Evolutionary conservation across 306 rosid species (phyloP).

Genomic region (Gastrolobium villosum): DNA sequence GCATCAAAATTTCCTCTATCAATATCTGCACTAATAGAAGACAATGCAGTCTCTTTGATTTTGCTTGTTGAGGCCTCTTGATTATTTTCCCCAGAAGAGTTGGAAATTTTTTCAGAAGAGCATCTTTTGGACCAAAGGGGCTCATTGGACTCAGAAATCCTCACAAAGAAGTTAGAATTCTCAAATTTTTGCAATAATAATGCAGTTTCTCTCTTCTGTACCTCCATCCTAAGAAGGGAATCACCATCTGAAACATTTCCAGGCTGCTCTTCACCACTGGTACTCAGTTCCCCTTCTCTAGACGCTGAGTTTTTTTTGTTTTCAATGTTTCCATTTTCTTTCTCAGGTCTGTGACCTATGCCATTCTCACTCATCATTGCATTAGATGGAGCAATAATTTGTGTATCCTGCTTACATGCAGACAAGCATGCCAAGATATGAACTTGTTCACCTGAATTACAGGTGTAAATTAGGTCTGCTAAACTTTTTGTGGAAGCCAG

Average conservation of each 20-base stretch:
- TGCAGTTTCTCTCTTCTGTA: conserved; percentile 71
- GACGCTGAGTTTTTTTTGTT: conserved; percentile 52
- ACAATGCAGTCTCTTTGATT: conserved; percentile 51
- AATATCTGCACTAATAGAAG: conserved; percentile 64
- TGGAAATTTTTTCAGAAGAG: conserved; percentile 46
- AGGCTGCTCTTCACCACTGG: conserved; percentile 56
- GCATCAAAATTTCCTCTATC: conserved; percentile 88
- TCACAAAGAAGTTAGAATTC: conserved; percentile 91
- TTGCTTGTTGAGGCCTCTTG: conserved; percentile 45
- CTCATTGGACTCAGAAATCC: conserved; percentile 81
- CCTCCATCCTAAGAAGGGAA: conserved; percentile 77
- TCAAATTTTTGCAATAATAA: conserved; percentile 76
- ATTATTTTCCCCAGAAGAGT: conserved; percentile 51
- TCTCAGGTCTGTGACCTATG: conserved; percentile 58
- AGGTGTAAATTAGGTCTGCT: conserved; percentile 58
- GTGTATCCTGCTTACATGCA: conserved; percentile 83
- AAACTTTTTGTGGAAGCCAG: conserved; percentile 51
- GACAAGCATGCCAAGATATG: conserved; percentile 95
- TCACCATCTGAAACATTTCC: conserved; percentile 64
- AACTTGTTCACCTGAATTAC: conserved; percentile 90
- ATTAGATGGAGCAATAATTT: conserved; percentile 79
- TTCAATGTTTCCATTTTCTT: conserved; percentile 63
- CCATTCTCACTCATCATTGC: conserved; percentile 78
- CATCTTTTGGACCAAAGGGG: conserved; percentile 84
- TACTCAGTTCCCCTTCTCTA: conserved; percentile 56